Evolutionary conservation across 768 basidiomycete genomes (phyloP).

Genomic region (Lactarius deliciosus): DNA sequence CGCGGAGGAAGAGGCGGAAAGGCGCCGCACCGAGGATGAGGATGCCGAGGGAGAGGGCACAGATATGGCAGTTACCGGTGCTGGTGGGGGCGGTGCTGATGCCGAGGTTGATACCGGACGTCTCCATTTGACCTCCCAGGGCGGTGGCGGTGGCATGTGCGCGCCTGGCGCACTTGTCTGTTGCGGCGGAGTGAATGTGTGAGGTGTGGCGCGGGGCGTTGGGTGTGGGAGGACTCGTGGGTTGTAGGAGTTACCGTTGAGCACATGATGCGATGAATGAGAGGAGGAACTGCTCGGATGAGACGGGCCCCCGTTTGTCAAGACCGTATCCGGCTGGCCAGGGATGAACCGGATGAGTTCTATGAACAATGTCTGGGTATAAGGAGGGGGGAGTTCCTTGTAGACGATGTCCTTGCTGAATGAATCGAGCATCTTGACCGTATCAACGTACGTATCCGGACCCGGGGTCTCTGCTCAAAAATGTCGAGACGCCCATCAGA

Average conservation of each 20-base stretch:
- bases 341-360: slow-evolving; percentile 67
- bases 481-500: slow-evolving; percentile 20
- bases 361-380: slow-evolving; percentile 67
- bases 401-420: slow-evolving; percentile 72
- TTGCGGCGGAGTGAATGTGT: slow-evolving; percentile 21
- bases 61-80: slow-evolving; percentile 30
- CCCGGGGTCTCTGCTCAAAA: slow-evolving; percentile 46
- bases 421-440: slow-evolving; percentile 68
- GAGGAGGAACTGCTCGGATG: slow-evolving; percentile 30
- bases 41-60: slow-evolving; percentile 33
- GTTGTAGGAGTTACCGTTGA: slow-evolving; percentile 20
- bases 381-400: slow-evolving; percentile 63
- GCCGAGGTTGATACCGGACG: slow-evolving; percentile 29
- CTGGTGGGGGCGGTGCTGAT: slow-evolving; percentile 11
- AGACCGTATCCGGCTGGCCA: slow-evolving; percentile 48
- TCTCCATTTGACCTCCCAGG: slow-evolving; percentile 38
- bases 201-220: slow-evolving; percentile 36
- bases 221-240: slow-evolving; percentile 32
- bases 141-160: slow-evolving; percentile 41
- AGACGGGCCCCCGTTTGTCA: slow-evolving; percentile 31
- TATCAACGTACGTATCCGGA: slow-evolving; percentile 65
- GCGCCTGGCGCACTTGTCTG: slow-evolving; percentile 15
- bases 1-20: slow-evolving; percentile 11
- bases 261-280: slow-evolving; percentile 25
- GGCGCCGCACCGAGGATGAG: slow-evolving; percentile 27